phyloP scores from a whole-genome alignment of 495 filamentous ascomycete species.

The Aspergillus hancockii region DNA sequence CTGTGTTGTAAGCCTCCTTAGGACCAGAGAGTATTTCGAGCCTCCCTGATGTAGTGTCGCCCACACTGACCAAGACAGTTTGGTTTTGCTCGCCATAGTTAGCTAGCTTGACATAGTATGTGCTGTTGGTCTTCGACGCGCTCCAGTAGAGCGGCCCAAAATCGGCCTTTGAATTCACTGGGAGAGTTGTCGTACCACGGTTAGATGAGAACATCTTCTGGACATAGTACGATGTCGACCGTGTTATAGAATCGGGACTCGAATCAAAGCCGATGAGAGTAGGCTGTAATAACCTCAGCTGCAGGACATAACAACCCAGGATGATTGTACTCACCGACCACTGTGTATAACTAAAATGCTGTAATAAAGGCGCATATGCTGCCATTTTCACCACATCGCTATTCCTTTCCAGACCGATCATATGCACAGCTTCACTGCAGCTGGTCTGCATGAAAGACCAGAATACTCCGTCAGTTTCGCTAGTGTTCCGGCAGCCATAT shows the following conservation, averaged over 20 bases:
- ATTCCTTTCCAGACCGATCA: slow-evolving; percentile 69
- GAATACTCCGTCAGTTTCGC: slow-evolving; percentile 28
- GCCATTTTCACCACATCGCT: slow-evolving; percentile 56
- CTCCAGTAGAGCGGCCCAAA: slow-evolving; percentile 63
- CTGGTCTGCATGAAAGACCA: slow-evolving; percentile 56
- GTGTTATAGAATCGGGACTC: slow-evolving; percentile 42
- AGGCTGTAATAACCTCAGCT: slow-evolving; percentile 22
- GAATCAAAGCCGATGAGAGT: slow-evolving; percentile 46
- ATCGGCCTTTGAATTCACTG: slow-evolving; percentile 35
- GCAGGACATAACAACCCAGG: neutral
- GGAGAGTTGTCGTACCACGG: slow-evolving; percentile 57
- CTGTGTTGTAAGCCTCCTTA: slow-evolving; percentile 23
- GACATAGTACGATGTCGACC: slow-evolving; percentile 36
- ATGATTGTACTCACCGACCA: slow-evolving; percentile 36
- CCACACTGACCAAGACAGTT: slow-evolving; percentile 28
- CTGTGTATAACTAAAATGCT: slow-evolving; percentile 44
- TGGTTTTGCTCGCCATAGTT: slow-evolving; percentile 28
- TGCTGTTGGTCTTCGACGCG: slow-evolving; percentile 41
- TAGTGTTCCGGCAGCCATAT: slow-evolving; percentile 57
- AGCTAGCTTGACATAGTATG: slow-evolving; percentile 37
- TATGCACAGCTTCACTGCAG: slow-evolving; percentile 66
- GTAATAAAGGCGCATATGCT: slow-evolving; percentile 50
- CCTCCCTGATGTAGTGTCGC: slow-evolving; percentile 25
- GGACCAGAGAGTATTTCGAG: slow-evolving; percentile 31
- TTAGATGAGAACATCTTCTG: slow-evolving; percentile 54